Conservation (phyloP, 202 grass and related monocot species). For the Musa balbisiana region DNA sequence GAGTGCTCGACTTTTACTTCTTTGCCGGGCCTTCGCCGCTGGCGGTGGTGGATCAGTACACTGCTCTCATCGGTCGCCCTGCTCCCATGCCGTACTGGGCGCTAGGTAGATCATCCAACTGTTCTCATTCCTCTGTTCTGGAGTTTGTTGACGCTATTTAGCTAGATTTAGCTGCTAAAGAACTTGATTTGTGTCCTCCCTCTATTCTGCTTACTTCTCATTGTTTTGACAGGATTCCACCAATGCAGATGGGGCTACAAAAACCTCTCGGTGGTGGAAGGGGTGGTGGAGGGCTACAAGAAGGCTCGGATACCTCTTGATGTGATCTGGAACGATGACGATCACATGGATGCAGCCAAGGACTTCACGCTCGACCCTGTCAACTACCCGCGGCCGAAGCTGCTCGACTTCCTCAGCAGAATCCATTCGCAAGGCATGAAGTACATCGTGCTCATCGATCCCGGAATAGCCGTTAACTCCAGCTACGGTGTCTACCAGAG, state of each 20-base stretch:
- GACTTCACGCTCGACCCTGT: conserved; percentile 83
- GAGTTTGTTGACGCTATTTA: too few species aligned
- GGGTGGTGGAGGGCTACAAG: conserved; percentile 71
- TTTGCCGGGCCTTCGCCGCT: conserved; percentile 67
- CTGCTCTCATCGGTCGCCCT: conserved; percentile 66
- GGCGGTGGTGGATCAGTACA: conserved; percentile 84
- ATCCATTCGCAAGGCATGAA: conserved; percentile 74
- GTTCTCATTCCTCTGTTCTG: too few species aligned
- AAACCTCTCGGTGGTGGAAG: conserved; percentile 82
- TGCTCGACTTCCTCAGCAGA: conserved; percentile 56
- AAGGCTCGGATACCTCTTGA: conserved; percentile 79
- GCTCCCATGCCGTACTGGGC: conserved; percentile 94
- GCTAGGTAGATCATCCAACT: conserved; percentile 43
- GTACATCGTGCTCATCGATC: conserved; percentile 86
- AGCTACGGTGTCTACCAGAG: conserved; percentile 67
- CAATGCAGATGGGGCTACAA: conserved; percentile 96
- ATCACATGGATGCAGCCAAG: conserved; percentile 89
- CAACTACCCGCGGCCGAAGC: conserved; percentile 59
- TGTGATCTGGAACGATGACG: conserved; percentile 93
- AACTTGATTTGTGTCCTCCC: too few species aligned
- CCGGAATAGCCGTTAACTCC: conserved; percentile 71
- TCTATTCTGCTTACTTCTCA: not conserved
- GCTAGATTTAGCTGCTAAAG: too few species aligned
- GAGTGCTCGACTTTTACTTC: conserved; percentile 91
- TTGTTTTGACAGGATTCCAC: conserved; percentile 54